Evolutionary conservation across 495 filamentous ascomycete genomes (phyloP), one percentile per base, ranked within the genome.

Genomic region (Aspergillus diversus): DNA sequence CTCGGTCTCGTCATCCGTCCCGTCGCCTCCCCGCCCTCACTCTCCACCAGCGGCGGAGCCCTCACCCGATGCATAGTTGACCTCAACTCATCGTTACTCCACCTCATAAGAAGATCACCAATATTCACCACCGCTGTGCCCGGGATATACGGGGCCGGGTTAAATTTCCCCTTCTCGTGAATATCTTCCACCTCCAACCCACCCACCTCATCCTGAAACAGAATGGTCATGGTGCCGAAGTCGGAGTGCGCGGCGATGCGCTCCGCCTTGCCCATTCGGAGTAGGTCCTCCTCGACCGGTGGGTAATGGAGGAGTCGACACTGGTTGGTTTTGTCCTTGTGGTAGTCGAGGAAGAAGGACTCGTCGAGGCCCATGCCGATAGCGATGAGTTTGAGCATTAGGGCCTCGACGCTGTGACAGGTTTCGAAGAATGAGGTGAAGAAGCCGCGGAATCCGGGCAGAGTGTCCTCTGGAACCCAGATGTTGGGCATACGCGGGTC

Each of bases 301-400:
- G 59, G 59, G 31, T 61, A 61, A 27, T 61, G 59, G 5, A 61
- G 59, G 1, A 61, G n/a, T 17, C 59, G 59, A 31, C 50, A 55
- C 27, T 53, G 49, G 13, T 60, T 60, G 11, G 34, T 46, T n/a
- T 35, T 17, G 2, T 60, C 39, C 39, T 43, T 9, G 39, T 43
- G 39, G 15, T 43, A 60, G 1, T 54, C 27, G 7, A 55, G 8
- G 7, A 55, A 55, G 51, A 47, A 55, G 2, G 31, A 2, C 31
- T 61, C 51, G 3, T 47, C 37, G 5, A 55, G 37, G 0, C 37
- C 39, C 50, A 61, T 55, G 0, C 51, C 59, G 0, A 55, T 0
- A 0, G 37, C 37, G 8, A 55, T 55, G 3, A 47, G 37, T 7
- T 51, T 9, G 16, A 61, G 31, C 50, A 55, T 55, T 1, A 55